Evolutionary conservation across 2,329 filamentous ascomycete genomes (phyloP), one percentile per base, ranked within the genome.

Genomic region (Alternaria burnsii): DNA sequence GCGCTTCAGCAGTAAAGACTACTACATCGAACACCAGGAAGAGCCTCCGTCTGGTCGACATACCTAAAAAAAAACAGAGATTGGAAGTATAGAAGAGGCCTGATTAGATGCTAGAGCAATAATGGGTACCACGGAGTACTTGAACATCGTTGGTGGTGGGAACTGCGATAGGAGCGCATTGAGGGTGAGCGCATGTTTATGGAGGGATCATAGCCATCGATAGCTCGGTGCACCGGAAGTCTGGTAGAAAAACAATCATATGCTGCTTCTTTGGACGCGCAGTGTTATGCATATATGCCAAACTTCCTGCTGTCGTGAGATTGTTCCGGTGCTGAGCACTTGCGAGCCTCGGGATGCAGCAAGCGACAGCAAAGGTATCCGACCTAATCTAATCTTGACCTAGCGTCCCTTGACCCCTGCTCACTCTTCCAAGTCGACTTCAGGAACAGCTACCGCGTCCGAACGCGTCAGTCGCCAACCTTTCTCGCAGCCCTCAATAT

Each of bases 41-140:
- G 41, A 54, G 52, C 9, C 52, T 54, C 38, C 52, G 52, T 24
- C 30, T 54, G 4, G 52, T 54, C 20, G 20, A 9, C 5, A 9
- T 16, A 1, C 52, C 16, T 12, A 54, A 54, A 1, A 54, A 54
- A 1, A n/a, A 26, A 34, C 14, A 38, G 7, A 9, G 4, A 8
- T 4, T 5, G 20, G 14, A 7, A 10, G 20, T 8, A 6, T 5
- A 14, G 4, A 44, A 54, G 18, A 54, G n/a, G 28, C 16, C 22
- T n/a, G 24, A 8, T 28, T 24, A 38, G 12, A 26, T 8, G 6
- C 4, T 30, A 24, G 16, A 18, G 24, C 9, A 16, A 46, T n/a
- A 26, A 4, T 10, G 7, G 14, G 16, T 46, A 14, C 4, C 24
- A 9, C 16, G 2, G 18, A n/a, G n/a, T 18, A 30, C 24, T 16